Evolutionary conservation across 2,329 filamentous ascomycete species (phyloP).

Genomic region (Scytalidium lignicola): DNA sequence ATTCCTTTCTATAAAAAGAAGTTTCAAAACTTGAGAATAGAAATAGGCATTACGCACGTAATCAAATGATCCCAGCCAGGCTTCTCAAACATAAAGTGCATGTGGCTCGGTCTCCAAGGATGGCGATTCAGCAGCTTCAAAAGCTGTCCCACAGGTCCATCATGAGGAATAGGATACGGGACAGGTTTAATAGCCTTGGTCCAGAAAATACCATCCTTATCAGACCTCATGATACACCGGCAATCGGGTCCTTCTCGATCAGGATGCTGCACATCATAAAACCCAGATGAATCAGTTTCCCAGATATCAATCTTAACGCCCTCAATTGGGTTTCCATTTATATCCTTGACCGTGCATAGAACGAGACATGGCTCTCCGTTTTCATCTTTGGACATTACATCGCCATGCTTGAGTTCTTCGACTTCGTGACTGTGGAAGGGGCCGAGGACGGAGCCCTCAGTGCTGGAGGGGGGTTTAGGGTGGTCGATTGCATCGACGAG

Average conservation of each 20-base stretch:
- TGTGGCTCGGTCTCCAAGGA: constrained; percentile 69
- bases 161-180: constrained; percentile 77
- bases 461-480: constrained; percentile 64
- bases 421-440: constrained; percentile 83
- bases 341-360: constrained; percentile 67
- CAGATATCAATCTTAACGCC: constrained; percentile 75
- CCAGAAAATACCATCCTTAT: constrained; percentile 72
- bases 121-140: constrained; percentile 64
- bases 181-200: constrained; percentile 83
- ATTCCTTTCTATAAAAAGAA: background rate
- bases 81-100: constrained; percentile 89
- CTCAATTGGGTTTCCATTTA: constrained; percentile 53
- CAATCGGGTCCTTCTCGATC: constrained; percentile 62
- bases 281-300: constrained; percentile 77
- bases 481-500: constrained; percentile 81
- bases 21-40: background rate
- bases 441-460: constrained; percentile 75
- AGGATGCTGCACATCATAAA: constrained; percentile 76
- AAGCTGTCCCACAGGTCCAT: constrained; percentile 76
- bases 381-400: constrained; percentile 61
- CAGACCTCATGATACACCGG: constrained; percentile 63
- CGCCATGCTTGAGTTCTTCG: constrained; percentile 48
- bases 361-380: constrained; percentile 66
- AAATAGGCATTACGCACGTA: constrained; percentile 54
- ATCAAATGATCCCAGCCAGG: constrained; percentile 73